Conservation (phyloP, 352 stramenopile genomes). For the Globisporangium viniferum region DNA sequence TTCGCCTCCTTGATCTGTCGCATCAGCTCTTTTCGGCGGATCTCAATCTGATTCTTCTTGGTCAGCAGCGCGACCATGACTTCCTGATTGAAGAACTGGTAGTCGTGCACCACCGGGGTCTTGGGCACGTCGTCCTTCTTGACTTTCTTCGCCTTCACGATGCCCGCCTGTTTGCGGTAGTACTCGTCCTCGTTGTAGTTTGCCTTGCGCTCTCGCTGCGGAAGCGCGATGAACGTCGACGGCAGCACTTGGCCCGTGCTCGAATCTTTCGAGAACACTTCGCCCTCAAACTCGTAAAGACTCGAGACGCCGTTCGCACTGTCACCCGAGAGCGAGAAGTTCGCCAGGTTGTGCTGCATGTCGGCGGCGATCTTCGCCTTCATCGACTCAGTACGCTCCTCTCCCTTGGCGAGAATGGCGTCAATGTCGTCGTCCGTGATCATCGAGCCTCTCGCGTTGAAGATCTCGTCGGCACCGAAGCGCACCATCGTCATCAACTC, state of each 20-base stretch:
- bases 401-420: slow-evolving; percentile 86
- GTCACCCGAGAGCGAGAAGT: slow-evolving; percentile 93
- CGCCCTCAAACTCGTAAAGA: slow-evolving; percentile 88
- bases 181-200: slow-evolving; percentile 98
- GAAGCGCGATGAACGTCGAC: slow-evolving; percentile 88
- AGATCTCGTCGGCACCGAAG: slow-evolving; percentile 88
- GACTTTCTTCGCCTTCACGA: slow-evolving; percentile 83
- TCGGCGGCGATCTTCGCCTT: slow-evolving; percentile 86
- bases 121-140: slow-evolving; percentile 89
- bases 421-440: slow-evolving; percentile 94
- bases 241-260: slow-evolving; percentile 75
- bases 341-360: slow-evolving; percentile 95
- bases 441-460: slow-evolving; percentile 84
- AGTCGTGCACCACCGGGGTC: slow-evolving; percentile 91
- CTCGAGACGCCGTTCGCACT: slow-evolving; percentile 73
- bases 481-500: slow-evolving; percentile 98
- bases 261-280: slow-evolving; percentile 87
- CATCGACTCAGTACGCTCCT: slow-evolving; percentile 89
- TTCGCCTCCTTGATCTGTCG: slow-evolving; percentile 84
- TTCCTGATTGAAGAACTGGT: slow-evolving; percentile 94
- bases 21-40: slow-evolving; percentile 82
- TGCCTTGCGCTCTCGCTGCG: slow-evolving; percentile 83
- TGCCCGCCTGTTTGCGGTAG: slow-evolving; percentile 86
- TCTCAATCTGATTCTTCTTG: slow-evolving; percentile 88
- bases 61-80: slow-evolving; percentile 84